Evolutionary conservation across 2,329 filamentous ascomycete genomes (phyloP), one percentile per base, ranked within the genome.

Genomic region (Penicillium sp.): DNA sequence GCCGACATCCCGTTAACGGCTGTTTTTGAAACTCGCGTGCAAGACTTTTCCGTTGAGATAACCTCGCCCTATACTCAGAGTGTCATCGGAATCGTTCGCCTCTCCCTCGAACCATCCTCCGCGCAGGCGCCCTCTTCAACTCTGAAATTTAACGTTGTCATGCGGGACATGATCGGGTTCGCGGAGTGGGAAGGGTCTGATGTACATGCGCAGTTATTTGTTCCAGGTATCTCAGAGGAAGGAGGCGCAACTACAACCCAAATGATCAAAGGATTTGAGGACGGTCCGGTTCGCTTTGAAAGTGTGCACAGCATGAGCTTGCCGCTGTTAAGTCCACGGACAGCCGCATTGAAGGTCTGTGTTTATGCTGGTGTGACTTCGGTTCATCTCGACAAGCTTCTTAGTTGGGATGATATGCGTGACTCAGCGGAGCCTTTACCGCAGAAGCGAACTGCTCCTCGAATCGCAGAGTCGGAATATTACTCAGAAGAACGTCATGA

Each of bases 341-440:
- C 89, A 47, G 87, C 91, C 1, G 89, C 86, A 25, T 77, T 99
- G 54, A 86, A 94, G 54, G 89, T 96, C 9, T 91, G 92, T 49
- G 89, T 99, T 60, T 97, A 96, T 72, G 93, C 94, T 19, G 89
- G 89, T 70, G 91, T 96, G 37, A 94, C 91, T 1, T 80, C 88
- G 0, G 97, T 97, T 88, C 94, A 99, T 76, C 83, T 99, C 23
- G 94, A 99, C 75, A 97, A 96, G 78, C 82, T 99, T 50, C 84
- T 97, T 13, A 99, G 94, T 77, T 99, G 94, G 94, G 94, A 99
- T 72, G 94, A 97, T 69, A 97, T 99, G 88, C 87, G 93, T 58
- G 93, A 99, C 74, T 81, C 84, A 25, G 81, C 82, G 3, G 80
- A 82, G 48, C 76, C 77, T 23, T 77, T 78, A 3, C 84, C 85